phyloP scores from a whole-genome alignment of 257 asterid species.

The Scutellaria galericulata region DNA sequence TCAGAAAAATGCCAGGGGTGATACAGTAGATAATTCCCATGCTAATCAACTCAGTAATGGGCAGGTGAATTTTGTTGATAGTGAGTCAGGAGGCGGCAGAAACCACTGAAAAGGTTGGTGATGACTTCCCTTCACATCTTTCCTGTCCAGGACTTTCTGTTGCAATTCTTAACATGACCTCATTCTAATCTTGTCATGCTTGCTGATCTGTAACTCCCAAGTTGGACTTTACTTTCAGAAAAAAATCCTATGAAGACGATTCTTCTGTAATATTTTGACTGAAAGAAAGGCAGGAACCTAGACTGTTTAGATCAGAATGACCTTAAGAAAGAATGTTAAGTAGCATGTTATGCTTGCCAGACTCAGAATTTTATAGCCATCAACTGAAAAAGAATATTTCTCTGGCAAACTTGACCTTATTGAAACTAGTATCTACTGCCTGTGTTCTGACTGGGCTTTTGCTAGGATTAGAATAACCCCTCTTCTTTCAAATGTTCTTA shows the following conservation, averaged over 20 bases:
- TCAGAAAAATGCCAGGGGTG: conserved; percentile 59
- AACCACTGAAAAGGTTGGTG: conserved; percentile 59
- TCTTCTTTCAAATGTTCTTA: conserved; percentile 25
- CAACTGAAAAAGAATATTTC: neutral
- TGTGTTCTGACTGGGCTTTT: neutral
- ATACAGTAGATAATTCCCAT: conserved; percentile 51
- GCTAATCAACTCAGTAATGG: conserved; percentile 62
- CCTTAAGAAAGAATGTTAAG: conserved; percentile 9
- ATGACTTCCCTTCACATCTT: conserved; percentile 15
- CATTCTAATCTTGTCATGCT: conserved; percentile 30
- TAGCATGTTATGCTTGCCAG: neutral
- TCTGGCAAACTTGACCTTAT: conserved; percentile 1
- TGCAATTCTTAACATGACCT: conserved; percentile 18
- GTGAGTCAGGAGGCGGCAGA: conserved; percentile 58
- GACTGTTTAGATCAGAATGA: conserved; percentile 24
- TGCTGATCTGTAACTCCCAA: conserved; percentile 20
- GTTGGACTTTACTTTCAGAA: conserved; percentile 16
- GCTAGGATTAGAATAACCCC: neutral
- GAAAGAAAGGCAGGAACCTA: conserved; percentile 9
- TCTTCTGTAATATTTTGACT: neutral
- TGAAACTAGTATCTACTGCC: conserved; percentile 10
- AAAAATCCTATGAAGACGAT: conserved; percentile 22
- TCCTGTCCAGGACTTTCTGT: neutral
- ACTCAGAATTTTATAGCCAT: neutral
- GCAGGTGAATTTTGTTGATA: conserved; percentile 46